Evolutionary conservation across 202 grass and related monocot species (phyloP).

Genomic region (Musa balbisiana): DNA sequence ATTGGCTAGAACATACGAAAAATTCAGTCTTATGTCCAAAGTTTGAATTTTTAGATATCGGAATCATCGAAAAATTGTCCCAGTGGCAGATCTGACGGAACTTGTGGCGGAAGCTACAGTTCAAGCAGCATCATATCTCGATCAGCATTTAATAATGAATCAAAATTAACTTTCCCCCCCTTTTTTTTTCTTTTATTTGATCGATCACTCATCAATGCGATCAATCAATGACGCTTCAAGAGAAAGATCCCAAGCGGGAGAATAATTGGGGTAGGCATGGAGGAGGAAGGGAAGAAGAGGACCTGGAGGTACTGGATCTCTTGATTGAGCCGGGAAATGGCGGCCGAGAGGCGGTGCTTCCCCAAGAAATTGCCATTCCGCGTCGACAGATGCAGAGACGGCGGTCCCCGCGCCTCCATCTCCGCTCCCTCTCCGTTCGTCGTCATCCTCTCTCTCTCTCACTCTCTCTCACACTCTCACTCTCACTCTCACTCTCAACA

Average conservation of each 20-base stretch:
- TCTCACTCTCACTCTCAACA: not conserved
- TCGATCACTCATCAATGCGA: not conserved
- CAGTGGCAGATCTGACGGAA: not conserved
- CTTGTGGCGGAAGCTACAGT: not conserved
- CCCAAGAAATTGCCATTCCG: constrained; percentile 64
- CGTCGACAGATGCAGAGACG: not conserved
- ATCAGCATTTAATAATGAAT: too few species aligned
- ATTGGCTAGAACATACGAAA: not conserved
- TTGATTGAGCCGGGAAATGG: constrained; percentile 80
- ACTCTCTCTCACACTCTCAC: not conserved
- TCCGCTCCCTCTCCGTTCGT: constrained; percentile 3
- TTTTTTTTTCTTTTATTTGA: not conserved
- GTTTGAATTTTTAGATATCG: not conserved
- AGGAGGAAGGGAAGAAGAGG: not conserved
- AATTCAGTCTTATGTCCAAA: not conserved
- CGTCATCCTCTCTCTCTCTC: not conserved
- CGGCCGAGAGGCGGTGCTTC: constrained; percentile 82
- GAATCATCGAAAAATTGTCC: not conserved
- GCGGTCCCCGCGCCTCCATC: not conserved
- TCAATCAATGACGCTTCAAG: not conserved
- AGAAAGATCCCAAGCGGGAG: not conserved
- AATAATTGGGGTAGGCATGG: not conserved
- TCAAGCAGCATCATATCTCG: too few species aligned
- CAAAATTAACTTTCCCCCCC: not conserved
- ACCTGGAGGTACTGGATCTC: constrained; percentile 89